These are phyloP conservation scores for Phytopythium vexans DNA, from an alignment of 352 stramenopile species.

Conservation along the genomic window DNA sequence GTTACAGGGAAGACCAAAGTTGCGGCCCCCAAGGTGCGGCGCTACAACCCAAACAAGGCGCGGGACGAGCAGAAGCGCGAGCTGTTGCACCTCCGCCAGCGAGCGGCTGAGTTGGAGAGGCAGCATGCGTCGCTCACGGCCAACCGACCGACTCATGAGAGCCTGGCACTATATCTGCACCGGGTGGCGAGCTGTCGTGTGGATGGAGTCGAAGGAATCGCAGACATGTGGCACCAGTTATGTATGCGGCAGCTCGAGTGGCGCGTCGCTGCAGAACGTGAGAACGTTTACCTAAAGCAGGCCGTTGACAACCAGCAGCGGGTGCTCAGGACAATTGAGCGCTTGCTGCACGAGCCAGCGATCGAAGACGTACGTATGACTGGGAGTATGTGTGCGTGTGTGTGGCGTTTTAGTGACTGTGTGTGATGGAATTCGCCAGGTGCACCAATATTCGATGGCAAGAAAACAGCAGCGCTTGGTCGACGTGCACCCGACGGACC, in stretches of 20 bases:
- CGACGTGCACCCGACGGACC: not conserved
- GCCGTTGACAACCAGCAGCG: slow-evolving; percentile 20
- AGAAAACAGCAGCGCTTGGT: not conserved
- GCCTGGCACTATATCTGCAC: too few species aligned
- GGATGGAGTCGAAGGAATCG: not conserved
- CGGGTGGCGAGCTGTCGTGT: not conserved
- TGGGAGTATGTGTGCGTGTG: too few species aligned
- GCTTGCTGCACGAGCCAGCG: slow-evolving; percentile 19
- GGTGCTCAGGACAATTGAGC: slow-evolving; percentile 17
- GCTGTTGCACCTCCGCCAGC: slow-evolving; percentile 22
- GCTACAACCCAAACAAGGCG: slow-evolving; percentile 10
- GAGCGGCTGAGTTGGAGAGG: slow-evolving; percentile 29
- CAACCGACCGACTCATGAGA: too few species aligned
- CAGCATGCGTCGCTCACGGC: slow-evolving; percentile 18
- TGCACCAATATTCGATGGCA: not conserved
- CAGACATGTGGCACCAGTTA: slow-evolving; percentile 1
- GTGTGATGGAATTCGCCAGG: slow-evolving; percentile 7
- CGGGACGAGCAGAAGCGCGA: slow-evolving; percentile 15
- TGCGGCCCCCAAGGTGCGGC: not conserved
- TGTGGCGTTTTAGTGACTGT: too few species aligned
- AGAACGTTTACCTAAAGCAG: slow-evolving; percentile 17
- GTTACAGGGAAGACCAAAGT: not conserved
- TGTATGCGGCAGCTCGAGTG: slow-evolving; percentile 13
- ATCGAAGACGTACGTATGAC: slow-evolving; percentile 23
- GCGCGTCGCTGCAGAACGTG: slow-evolving; percentile 18